Base-by-base conservation (phyloP, 768 basidiomycete species). In the Tulasnella sp. region DNA sequence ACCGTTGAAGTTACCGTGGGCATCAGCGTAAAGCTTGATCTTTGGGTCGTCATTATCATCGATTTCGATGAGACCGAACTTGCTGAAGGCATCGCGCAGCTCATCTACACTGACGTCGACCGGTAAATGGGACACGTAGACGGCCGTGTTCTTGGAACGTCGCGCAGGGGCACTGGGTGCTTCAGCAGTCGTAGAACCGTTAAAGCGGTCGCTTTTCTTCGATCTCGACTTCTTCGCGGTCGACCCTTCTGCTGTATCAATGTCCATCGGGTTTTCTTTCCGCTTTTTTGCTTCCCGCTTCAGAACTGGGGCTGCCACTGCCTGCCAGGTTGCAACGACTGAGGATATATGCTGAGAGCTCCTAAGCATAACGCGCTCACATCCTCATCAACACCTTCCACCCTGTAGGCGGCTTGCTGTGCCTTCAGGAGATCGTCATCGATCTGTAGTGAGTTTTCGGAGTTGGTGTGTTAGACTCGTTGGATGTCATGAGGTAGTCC, bases 371-470 rank as follows among this genome's bases (percentile, higher is more conserved):
- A 40, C 18, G 38, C 74, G 86, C 91, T 84, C 84, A 95, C 97
- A 87, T 92, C 90, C 88, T 99, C 98, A 84, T 99, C 97, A 34
- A 99, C 96, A 14, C 97, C 98, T 19, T 88, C 88, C 1, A 99
- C 88, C 0, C 95, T 93, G 85, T 99, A 99, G 1, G 96, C 97
- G 0, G 95, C 96, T 87, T 99, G 98, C 84, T 99, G 97, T 34
- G 91, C 92, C 84, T 91, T 92, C 79, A 97, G 82, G 18, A 94
- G 87, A 76, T 97, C 95, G 81, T 97, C 95, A 81, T 96, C 94
- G 44, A 97, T 87, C 96, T 97, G n/a, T 31, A 21, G 16, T 0
- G 14, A 34, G 76, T 75, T 34, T 46, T 10, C 79, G 81, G 71
- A 21, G 40, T 58, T 16, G n/a, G 27, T 34, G 81, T 40, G 72